A percentile compares a stretch with the other conserved stretches of the same genome.
Evolutionary conservation across 225 moss, liverwort and hornwort species (phyloP).

Genomic region (Marchantia polymorpha): DNA sequence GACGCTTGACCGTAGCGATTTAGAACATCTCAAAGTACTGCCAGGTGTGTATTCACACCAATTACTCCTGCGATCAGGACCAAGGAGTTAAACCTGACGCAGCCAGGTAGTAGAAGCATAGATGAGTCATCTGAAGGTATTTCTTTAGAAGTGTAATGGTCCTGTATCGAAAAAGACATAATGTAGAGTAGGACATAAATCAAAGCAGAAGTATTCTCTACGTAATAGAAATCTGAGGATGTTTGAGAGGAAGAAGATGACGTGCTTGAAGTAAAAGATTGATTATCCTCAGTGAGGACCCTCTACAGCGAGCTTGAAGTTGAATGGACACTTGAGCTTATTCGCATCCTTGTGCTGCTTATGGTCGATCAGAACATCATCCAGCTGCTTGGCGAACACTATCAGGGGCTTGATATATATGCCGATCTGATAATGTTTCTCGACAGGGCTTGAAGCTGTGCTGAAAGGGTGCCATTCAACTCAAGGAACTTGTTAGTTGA

Average conservation of each 20-base stretch:
- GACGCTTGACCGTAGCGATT: conserved; percentile 35
- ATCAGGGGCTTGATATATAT: conserved; percentile 75
- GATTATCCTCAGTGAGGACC: conserved; percentile 67
- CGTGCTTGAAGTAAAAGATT: conserved; percentile 43
- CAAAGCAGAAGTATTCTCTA: background rate
- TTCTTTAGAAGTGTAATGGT: too few species aligned
- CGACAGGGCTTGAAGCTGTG: conserved; percentile 66
- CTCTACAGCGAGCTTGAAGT: conserved; percentile 46
- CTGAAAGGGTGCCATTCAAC: conserved; percentile 85
- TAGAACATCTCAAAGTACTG: conserved; percentile 51
- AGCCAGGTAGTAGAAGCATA: background rate
- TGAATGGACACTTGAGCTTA: conserved; percentile 41
- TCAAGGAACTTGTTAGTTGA: conserved; percentile 55
- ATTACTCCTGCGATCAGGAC: conserved; percentile 60
- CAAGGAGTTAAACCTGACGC: conserved; percentile 39
- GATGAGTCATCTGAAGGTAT: background rate
- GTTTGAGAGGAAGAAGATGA: background rate
- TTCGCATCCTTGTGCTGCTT: conserved; percentile 18
- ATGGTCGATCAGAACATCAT: conserved; percentile 33
- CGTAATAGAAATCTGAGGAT: background rate
- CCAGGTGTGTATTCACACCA: conserved; percentile 60
- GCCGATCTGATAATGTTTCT: conserved; percentile 42
- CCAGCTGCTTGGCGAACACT: conserved; percentile 31
- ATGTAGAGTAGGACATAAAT: too few species aligned
- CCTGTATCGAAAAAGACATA: background rate